A percentile compares a stretch with the other conserved stretches of the same genome.
Conservation (phyloP, 257 asterid genomes). For the Solanum neorickii region DNA sequence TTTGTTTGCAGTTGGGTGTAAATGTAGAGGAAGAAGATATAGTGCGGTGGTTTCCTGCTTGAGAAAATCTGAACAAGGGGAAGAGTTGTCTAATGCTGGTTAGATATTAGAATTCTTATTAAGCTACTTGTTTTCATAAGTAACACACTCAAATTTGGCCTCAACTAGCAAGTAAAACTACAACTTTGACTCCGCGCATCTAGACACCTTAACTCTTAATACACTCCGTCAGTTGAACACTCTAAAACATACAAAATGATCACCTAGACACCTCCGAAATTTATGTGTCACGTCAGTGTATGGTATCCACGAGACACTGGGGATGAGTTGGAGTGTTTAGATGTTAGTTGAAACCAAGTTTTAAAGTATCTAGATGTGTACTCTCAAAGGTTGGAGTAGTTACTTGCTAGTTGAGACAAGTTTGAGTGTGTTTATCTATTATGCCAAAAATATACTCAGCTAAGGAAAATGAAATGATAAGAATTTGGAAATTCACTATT, state of each 20-base stretch:
- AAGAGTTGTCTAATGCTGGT: slow-evolving; percentile 44
- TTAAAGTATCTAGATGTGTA: background rate
- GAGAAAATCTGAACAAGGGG: slow-evolving; percentile 50
- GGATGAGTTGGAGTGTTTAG: background rate
- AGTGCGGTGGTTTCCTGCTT: slow-evolving; percentile 28
- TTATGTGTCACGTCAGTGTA: background rate
- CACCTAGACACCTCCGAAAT: background rate
- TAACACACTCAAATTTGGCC: background rate
- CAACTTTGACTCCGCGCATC: background rate
- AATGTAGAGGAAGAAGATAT: slow-evolving; percentile 11
- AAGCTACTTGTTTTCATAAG: background rate
- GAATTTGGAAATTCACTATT: background rate
- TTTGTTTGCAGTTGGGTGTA: slow-evolving; percentile 27
- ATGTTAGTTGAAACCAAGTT: background rate
- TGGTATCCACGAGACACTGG: background rate
- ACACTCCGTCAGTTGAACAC: background rate
- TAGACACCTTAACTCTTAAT: background rate
- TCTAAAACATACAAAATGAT: background rate
- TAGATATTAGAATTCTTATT: slow-evolving; percentile 3
- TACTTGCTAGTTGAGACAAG: background rate
- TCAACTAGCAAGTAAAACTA: background rate
- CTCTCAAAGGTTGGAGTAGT: background rate
- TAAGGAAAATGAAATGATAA: background rate
- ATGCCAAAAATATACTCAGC: background rate
- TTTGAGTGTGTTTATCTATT: background rate